Conservation (phyloP, 2,329 filamentous ascomycete species). For the Aspergillus fischeri region DNA sequence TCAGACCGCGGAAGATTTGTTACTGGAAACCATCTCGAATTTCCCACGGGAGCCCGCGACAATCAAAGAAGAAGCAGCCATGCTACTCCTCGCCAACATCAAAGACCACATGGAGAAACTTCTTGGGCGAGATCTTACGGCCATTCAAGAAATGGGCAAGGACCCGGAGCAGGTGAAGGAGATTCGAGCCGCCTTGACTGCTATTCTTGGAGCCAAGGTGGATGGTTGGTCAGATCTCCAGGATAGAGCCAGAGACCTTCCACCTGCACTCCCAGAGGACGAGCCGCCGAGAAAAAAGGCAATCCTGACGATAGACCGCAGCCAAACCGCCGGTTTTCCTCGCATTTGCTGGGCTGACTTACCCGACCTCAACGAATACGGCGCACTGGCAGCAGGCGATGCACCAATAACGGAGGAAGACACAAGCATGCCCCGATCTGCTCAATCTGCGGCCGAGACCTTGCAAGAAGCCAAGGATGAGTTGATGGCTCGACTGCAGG, state of each 20-base stretch:
- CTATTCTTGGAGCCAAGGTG: conserved; percentile 42
- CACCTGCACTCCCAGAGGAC: conserved; percentile 33
- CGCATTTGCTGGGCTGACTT: conserved; percentile 42
- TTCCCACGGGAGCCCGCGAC: conserved; percentile 41
- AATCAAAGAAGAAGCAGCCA: conserved; percentile 45
- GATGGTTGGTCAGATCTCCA: conserved; percentile 43
- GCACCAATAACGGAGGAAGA: conserved; percentile 43
- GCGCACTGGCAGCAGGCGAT: conserved; percentile 33
- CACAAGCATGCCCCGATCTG: conserved; percentile 43
- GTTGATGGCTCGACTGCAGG: conserved; percentile 47
- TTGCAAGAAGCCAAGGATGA: conserved; percentile 51
- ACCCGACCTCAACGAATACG: conserved; percentile 42
- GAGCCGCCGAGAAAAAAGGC: conserved; percentile 37
- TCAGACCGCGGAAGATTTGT: conserved; percentile 41
- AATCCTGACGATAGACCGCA: conserved; percentile 41
- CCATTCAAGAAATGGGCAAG: conserved; percentile 44
- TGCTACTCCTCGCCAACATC: conserved; percentile 46
- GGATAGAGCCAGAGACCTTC: conserved; percentile 34
- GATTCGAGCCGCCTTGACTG: conserved; percentile 41
- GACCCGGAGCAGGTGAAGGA: conserved; percentile 44
- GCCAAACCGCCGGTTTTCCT: conserved; percentile 36
- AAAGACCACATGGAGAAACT: conserved; percentile 48
- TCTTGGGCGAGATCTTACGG: conserved; percentile 39
- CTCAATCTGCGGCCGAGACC: conserved; percentile 47
- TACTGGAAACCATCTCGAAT: conserved; percentile 42